Evolutionary conservation across 495 filamentous ascomycete species (phyloP), one percentile per base, ranked within the genome.

Genomic region (Podospora australis): DNA sequence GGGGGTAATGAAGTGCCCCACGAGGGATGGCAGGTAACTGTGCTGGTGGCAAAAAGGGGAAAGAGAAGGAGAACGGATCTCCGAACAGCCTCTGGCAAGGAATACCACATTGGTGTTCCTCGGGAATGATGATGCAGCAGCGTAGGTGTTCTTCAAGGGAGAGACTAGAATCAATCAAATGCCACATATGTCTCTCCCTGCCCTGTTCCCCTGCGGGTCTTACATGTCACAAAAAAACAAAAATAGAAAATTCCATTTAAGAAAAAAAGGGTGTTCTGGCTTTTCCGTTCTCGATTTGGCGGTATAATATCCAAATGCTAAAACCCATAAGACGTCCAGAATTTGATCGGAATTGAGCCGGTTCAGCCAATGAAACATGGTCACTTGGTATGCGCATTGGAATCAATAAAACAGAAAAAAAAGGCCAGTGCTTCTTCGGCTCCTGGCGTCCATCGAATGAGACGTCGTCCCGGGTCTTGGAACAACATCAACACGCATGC

Each of bases 401-500:
- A 30, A 30, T 6, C 6, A 30, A 30, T 6, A 30, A 30, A 30
- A 30, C 6, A 30, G 13, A 30, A 30, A 30, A 30, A 30, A 30
- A 30, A 30, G 26, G 26, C 26, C n/a, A 36, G n/a, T 17, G 1
- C 11, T 35, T 7, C 6, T n/a, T 13, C 30, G 30, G 5, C 4
- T 35, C 7, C 32, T 1, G 6, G 28, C 44, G 6, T 17, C 21
- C 36, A 23, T 34, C 50, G 23, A 53, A 52, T 46, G 32, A 52
- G 1, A 35, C n/a, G n/a, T 20, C 19, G 43, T 34, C 43, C 49
- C 43, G 21, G 36, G 16, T 9, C 9, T 14, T 35, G 20, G 39
- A 34, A 24, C 34, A n/a, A n/a, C 10, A 13, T 22, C 6, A 39
- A 38, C 29, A 35, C 4, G 10, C 36, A 23, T 29, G 36, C 24